These are phyloP conservation scores for Articulospora tetracladia DNA, from an alignment of 495 filamentous ascomycete species.

Conservation along the genomic window DNA sequence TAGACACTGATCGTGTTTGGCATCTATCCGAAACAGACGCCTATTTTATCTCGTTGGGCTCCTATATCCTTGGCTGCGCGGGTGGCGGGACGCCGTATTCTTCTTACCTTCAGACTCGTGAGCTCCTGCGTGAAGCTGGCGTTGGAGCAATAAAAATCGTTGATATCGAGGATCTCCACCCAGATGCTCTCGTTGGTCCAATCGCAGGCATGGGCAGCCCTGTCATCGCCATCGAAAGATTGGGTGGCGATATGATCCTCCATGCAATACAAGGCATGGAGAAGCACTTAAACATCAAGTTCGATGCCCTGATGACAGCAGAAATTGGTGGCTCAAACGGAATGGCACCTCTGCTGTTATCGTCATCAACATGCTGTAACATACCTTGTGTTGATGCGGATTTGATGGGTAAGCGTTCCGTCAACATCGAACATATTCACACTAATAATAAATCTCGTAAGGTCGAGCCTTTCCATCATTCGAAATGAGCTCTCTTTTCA, in stretches of 20 bases:
- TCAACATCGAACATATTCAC: neutral
- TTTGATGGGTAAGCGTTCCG: conserved; percentile 41
- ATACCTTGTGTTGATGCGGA: conserved; percentile 49
- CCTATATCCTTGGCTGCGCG: conserved; percentile 58
- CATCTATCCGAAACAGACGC: conserved; percentile 51
- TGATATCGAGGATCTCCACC: conserved; percentile 35
- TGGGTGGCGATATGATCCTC: conserved; percentile 11
- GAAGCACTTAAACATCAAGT: neutral
- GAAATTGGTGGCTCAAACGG: conserved; percentile 55
- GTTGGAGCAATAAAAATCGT: conserved; percentile 37
- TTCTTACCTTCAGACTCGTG: conserved; percentile 37
- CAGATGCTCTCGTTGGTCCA: conserved; percentile 39
- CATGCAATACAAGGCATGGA: neutral
- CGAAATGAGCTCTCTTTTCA: conserved; percentile 45
- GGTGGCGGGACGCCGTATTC: conserved; percentile 51
- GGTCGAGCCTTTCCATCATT: conserved; percentile 47
- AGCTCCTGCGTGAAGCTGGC: conserved; percentile 41
- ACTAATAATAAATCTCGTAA: too few relatives aligned
- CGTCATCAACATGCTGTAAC: conserved; percentile 41
- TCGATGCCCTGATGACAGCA: conserved; percentile 35
- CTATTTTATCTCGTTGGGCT: conserved; percentile 51
- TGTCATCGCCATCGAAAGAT: conserved; percentile 47
- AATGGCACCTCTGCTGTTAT: conserved; percentile 47
- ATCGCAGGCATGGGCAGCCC: conserved; percentile 44
- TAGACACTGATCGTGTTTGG: conserved; percentile 29